A percentile compares a stretch with the other conserved stretches of the same genome.
Evolutionary conservation across 2,329 filamentous ascomycete genomes (phyloP).

Genomic region (Trichoderma aggressivum): DNA sequence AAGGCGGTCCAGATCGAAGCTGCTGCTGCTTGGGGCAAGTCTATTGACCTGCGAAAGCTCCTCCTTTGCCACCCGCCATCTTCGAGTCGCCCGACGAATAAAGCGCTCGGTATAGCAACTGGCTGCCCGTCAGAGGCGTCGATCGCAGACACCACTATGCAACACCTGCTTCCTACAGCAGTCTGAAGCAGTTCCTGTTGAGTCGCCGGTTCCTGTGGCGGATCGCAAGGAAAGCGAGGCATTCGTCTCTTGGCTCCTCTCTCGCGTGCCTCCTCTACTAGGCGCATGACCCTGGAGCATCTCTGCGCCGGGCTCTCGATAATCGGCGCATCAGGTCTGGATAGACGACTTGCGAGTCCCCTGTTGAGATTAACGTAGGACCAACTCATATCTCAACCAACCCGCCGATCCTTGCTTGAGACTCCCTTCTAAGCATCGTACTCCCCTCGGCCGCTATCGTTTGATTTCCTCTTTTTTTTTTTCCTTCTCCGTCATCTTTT

Average conservation of each 20-base stretch:
- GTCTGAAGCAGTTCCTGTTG: constrained; percentile 10
- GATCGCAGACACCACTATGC: constrained; percentile 8
- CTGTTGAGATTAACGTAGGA: not conserved
- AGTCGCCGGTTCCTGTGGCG: not conserved
- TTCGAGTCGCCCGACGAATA: constrained; percentile 4
- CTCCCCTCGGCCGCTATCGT: not conserved
- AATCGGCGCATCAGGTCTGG: not conserved
- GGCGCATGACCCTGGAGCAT: not conserved
- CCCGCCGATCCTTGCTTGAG: not conserved
- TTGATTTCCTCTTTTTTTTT: not conserved
- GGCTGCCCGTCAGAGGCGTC: constrained; percentile 6
- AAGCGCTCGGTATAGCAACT: not conserved
- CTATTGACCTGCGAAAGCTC: not conserved
- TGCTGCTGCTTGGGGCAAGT: not conserved
- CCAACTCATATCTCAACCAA: not conserved
- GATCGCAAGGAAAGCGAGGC: constrained; percentile 3
- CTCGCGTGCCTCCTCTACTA: not conserved
- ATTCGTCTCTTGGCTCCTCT: constrained; percentile 5
- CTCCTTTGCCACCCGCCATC: constrained; percentile 13
- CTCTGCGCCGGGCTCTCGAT: not conserved
- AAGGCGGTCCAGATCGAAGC: not conserved
- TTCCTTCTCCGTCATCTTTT: not conserved
- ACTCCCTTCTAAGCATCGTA: not conserved
- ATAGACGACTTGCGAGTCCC: not conserved
- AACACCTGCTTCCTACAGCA: not conserved